Evolutionary conservation across 1,284 basidiomycete species (phyloP).

Genomic region (Sphagnurus paluster): DNA sequence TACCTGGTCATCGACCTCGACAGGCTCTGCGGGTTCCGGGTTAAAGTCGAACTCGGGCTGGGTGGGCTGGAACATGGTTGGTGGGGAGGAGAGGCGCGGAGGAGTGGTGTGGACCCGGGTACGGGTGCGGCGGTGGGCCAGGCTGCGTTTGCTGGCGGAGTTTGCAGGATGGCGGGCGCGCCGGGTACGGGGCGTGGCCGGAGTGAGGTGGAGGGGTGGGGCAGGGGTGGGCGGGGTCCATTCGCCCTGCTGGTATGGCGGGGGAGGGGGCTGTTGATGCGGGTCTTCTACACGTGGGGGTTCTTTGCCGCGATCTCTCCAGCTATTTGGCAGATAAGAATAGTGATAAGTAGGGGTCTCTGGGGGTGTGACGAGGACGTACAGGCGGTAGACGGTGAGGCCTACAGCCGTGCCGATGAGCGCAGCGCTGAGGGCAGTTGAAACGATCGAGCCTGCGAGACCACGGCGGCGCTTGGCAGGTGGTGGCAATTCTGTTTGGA

Average conservation of each 20-base stretch:
- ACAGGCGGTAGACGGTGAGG: constrained; percentile 81
- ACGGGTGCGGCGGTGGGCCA: constrained; percentile 15
- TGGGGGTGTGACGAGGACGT: constrained; percentile 30
- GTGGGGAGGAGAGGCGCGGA: constrained; percentile 7
- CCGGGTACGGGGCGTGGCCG: constrained; percentile 24
- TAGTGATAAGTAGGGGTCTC: constrained; percentile 5
- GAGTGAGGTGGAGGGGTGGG: constrained; percentile 25
- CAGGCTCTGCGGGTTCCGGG: constrained; percentile 27
- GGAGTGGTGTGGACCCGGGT: constrained; percentile 9
- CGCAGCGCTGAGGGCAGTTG: constrained; percentile 76
- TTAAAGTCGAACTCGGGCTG: constrained; percentile 40
- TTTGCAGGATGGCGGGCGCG: constrained; percentile 15
- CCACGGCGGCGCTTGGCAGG: constrained; percentile 57
- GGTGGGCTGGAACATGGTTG: constrained; percentile 25
- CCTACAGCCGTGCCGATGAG: constrained; percentile 82
- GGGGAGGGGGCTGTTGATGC: constrained; percentile 52
- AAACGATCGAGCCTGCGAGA: constrained; percentile 75
- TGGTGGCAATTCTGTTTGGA: constrained; percentile 50
- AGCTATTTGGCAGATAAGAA: constrained; percentile 36
- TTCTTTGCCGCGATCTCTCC: constrained; percentile 71
- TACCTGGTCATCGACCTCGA: constrained; percentile 50
- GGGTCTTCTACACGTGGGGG: constrained; percentile 52
- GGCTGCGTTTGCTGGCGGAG: constrained; percentile 17
- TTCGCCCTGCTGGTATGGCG: constrained; percentile 64
- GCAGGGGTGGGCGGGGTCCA: constrained; percentile 34